Percentiles rank a stretch among this genome's conserved stretches.
Evolutionary conservation across 169 alveolate genomes (phyloP).

Genomic region (Eimeria praecox): DNA sequence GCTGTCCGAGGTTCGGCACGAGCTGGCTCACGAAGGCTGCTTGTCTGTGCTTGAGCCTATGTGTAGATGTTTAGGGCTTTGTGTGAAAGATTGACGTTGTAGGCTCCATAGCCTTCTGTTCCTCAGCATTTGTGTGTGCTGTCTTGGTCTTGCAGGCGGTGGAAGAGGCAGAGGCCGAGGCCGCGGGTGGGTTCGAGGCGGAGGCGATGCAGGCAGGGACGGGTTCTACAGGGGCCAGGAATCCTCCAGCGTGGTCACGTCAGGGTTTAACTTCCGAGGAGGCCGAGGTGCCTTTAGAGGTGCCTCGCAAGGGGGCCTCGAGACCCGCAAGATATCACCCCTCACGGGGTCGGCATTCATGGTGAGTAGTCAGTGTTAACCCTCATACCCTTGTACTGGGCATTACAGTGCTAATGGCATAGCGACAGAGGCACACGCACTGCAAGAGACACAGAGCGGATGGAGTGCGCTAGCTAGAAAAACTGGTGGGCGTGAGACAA

Average conservation of each 20-base stretch:
- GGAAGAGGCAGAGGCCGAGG: conserved; percentile 69
- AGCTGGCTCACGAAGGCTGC: not conserved
- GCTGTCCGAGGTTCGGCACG: conserved; percentile 26
- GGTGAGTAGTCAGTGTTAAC: conserved; percentile 13
- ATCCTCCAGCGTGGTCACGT: conserved; percentile 36
- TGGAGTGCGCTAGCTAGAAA: not conserved
- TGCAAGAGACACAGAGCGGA: not conserved
- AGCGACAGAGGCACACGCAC: not conserved
- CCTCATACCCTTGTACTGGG: not conserved
- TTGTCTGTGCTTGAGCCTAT: not conserved
- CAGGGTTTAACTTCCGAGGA: conserved; percentile 61
- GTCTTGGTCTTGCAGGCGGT: conserved; percentile 31
- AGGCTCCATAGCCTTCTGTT: not conserved
- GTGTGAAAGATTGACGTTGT: too few relatives aligned
- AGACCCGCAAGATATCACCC: conserved; percentile 67
- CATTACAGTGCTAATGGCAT: not conserved
- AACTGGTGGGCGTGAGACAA: not conserved
- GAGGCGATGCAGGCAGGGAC: conserved; percentile 46
- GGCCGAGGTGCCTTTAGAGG: conserved; percentile 60
- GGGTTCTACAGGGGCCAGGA: conserved; percentile 60
- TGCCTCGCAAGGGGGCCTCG: conserved; percentile 20
- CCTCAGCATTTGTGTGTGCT: not conserved
- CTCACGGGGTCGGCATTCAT: conserved; percentile 69
- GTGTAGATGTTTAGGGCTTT: not conserved
- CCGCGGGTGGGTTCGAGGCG: conserved; percentile 70